A percentile compares a stretch with the other conserved stretches of the same genome.
Evolutionary conservation across 306 rosid species (phyloP).

Genomic region (Carpinus viminea): DNA sequence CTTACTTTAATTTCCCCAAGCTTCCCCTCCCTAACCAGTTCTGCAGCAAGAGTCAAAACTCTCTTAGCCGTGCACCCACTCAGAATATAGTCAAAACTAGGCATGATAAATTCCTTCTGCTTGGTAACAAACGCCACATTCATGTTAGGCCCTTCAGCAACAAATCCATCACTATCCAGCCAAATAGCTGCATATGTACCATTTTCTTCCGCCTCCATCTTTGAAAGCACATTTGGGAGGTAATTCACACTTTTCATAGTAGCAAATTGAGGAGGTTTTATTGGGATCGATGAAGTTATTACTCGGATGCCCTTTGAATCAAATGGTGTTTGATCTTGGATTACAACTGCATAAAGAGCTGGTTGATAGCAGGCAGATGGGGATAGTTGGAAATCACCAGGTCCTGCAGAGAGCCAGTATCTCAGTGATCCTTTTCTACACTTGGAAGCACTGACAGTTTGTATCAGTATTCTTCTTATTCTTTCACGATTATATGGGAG

Average conservation of each 20-base stretch:
- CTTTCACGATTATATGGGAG: constrained; percentile 59
- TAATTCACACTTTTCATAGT: constrained; percentile 82
- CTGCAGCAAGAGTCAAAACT: constrained; percentile 56
- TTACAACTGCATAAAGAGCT: constrained; percentile 71
- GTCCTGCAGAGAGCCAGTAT: constrained; percentile 93
- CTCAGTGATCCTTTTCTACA: constrained; percentile 78
- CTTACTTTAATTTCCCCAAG: constrained; percentile 46
- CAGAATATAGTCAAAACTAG: constrained; percentile 73
- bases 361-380: constrained; percentile 57
- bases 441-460: constrained; percentile 89
- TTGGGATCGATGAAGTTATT: constrained; percentile 75
- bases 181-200: constrained; percentile 84
- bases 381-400: constrained; percentile 87
- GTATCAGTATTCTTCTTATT: constrained; percentile 63
- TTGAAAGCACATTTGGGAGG: constrained; percentile 88
- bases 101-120: constrained; percentile 72
- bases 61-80: constrained; percentile 89
- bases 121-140: constrained; percentile 81
- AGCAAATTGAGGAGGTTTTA: constrained; percentile 76
- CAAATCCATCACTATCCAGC: constrained; percentile 75
- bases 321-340: constrained; percentile 38
- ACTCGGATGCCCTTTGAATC: constrained; percentile 26
- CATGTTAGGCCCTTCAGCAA: constrained; percentile 94
- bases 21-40: constrained; percentile 56
- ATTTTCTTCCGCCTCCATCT: constrained; percentile 80